Evolutionary conservation across 495 filamentous ascomycete species (phyloP).

Genomic region (Annulohypoxylon maeteangense): DNA sequence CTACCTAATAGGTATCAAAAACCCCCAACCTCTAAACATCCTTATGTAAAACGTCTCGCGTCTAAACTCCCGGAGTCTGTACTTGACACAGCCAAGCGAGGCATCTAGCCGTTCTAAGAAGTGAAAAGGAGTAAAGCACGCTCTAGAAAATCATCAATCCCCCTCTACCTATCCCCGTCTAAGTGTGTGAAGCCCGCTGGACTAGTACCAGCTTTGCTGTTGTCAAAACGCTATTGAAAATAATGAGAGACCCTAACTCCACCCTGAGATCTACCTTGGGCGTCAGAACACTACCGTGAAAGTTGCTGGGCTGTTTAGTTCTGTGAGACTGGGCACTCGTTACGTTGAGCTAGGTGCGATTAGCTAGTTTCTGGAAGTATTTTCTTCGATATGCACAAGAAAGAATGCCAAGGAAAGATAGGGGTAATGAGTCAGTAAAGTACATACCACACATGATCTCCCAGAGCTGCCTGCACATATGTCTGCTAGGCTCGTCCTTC

Average conservation of each 20-base stretch:
- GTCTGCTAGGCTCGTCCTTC: neutral
- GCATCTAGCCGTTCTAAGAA: neutral
- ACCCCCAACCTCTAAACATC: neutral
- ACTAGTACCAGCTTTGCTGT: neutral
- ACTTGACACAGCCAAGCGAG: neutral
- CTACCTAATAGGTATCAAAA: neutral
- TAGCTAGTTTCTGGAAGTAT: neutral
- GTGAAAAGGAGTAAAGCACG: neutral
- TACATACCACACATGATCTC: conserved; percentile 22
- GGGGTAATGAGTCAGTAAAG: neutral
- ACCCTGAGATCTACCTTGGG: neutral
- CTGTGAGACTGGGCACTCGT: neutral
- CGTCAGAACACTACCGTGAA: neutral
- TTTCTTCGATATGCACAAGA: too few species aligned
- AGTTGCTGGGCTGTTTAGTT: neutral
- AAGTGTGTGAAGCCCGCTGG: neutral
- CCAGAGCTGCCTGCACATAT: conserved; percentile 10
- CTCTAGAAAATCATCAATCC: neutral
- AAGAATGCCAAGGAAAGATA: neutral
- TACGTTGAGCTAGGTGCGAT: neutral
- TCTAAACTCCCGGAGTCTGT: neutral
- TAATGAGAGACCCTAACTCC: neutral
- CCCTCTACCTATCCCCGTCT: neutral
- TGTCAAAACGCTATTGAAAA: neutral
- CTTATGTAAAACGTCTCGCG: neutral